Evolutionary conservation across 2,329 filamentous ascomycete genomes (phyloP), one percentile per base, ranked within the genome.

Genomic region (Macrophomina tecta): DNA sequence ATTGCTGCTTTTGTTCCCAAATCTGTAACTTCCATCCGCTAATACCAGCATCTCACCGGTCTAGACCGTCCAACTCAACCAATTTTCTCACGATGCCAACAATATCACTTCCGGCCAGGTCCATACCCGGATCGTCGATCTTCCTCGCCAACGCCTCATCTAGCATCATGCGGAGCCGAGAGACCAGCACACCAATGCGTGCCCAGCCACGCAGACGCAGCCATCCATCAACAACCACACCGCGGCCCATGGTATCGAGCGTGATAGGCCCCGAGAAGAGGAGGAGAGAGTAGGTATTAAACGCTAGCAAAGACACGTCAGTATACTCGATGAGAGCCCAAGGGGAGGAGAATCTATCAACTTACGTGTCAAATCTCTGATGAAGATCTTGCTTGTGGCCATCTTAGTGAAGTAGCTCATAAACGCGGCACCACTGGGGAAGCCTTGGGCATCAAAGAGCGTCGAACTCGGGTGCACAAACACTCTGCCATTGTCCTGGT

Each of bases 371-470:
- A 97, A 80, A 74, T 98, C 94, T 28, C 94, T 85, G 30, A 98
- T 88, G 75, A 97, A 98, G 2, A 97, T 88, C 82, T 98, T 98
- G 75, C 87, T 91, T 0, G 94, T 98, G 3, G 91, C 89, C 81
- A 98, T 95, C 79, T 97, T 93, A 63, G 87, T 91, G 78, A 97
- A 97, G 78, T 97, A 98, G 64, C 89, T 90, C 77, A 99, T 82
- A 77, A 94, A 98, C 1, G 88, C 85, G 5, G 91, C 90, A 62
- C 89, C 88, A 86, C 63, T 51, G 0, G 91, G 87, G 75, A 96
- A 97, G 0, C 84, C 86, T 75, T 97, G 92, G 11, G 88, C 90
- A 63, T 90, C 90, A 77, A 98, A 98, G 9, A 98, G 84, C 0
- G 91, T 93, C 52, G 92, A 96, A 72, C 88, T 90, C 0, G 95